Conservation (phyloP, 257 asterid genomes). For the Primulina eburnea region DNA sequence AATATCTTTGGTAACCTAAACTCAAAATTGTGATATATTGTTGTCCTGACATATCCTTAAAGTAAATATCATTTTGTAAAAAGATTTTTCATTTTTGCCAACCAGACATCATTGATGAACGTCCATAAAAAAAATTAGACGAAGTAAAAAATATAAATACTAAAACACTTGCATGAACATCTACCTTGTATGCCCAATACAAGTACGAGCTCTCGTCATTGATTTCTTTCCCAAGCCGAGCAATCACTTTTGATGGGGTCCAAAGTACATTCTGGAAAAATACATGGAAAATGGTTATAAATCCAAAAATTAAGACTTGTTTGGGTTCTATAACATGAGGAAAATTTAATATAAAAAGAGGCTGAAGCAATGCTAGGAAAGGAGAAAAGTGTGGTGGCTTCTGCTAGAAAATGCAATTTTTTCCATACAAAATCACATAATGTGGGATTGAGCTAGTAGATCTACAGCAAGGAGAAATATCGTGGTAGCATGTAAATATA, state of each 20-base stretch:
- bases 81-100: background rate
- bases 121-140: background rate
- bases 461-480: background rate
- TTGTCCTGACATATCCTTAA: too few species aligned
- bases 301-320: background rate
- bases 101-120: background rate
- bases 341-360: background rate
- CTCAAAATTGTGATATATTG: too few species aligned
- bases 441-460: background rate
- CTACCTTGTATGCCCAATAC: slow-evolving; percentile 91
- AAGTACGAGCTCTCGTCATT: slow-evolving; percentile 76
- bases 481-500: too few species aligned
- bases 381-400: background rate
- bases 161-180: slow-evolving; percentile 9
- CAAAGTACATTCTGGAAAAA: slow-evolving; percentile 59
- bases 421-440: too few species aligned
- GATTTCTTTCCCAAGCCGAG: slow-evolving; percentile 89
- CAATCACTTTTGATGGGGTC: slow-evolving; percentile 94
- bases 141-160: too few species aligned
- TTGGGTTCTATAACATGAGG: background rate
- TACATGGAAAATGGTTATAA: slow-evolving; percentile 10
- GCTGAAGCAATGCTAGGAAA: background rate
- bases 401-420: background rate
- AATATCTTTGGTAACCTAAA: too few species aligned
- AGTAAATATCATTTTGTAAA: too few species aligned